phyloP scores from a whole-genome alignment of 1,139 yeast species.

The Debaryomycetaceae sp. region DNA sequence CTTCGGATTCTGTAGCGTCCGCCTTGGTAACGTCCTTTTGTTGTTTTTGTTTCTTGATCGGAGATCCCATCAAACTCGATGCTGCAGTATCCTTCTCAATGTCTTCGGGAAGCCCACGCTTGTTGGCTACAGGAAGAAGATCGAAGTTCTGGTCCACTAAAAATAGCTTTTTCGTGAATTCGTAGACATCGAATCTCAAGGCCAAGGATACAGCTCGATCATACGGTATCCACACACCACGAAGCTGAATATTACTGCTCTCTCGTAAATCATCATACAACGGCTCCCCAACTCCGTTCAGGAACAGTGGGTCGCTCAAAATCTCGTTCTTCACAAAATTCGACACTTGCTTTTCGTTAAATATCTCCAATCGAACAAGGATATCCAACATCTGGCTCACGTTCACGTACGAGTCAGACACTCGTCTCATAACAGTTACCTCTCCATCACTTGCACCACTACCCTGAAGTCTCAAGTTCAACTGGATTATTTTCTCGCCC shows the following conservation, averaged over 20 bases:
- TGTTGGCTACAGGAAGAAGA: constrained; percentile 27
- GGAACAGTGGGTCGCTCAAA: constrained; percentile 28
- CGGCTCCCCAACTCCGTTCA: constrained; percentile 17
- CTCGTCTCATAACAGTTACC: constrained; percentile 35
- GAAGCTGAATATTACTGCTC: constrained; percentile 23
- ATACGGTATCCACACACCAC: constrained; percentile 46
- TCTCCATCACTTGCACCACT: constrained; percentile 9
- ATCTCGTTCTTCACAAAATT: constrained; percentile 35
- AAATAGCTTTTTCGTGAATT: constrained; percentile 35
- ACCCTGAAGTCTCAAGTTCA: constrained; percentile 15
- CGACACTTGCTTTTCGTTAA: constrained; percentile 23
- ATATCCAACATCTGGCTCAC: constrained; percentile 36
- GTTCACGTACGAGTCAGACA: constrained; percentile 44
- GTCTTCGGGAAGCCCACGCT: constrained; percentile 11
- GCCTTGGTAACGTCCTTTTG: constrained; percentile 3
- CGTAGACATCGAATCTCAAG: constrained; percentile 41
- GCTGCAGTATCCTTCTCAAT: constrained; percentile 12
- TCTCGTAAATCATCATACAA: constrained; percentile 29
- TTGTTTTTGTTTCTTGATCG: constrained; percentile 28
- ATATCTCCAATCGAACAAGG: constrained; percentile 27
- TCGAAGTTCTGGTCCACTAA: constrained; percentile 47
- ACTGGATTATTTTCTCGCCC: constrained; percentile 40
- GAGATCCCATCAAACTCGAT: constrained; percentile 24
- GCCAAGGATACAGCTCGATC: constrained; percentile 43
- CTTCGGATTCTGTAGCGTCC: constrained; percentile 1